Conservation (phyloP, 164 flowering plant genomes). For the Nymphaea colorata region DNA sequence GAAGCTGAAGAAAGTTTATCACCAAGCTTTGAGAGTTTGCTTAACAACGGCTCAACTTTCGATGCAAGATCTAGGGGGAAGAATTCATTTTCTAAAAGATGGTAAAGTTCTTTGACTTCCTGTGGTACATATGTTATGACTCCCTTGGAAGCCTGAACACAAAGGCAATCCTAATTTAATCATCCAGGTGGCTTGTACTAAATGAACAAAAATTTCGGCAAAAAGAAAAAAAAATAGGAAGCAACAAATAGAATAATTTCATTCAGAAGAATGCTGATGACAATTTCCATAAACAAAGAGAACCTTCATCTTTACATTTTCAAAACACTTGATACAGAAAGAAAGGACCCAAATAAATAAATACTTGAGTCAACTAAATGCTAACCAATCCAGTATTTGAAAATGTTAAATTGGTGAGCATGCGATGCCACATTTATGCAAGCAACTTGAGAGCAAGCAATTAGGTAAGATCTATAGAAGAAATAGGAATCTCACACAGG, state of each 20-base stretch:
- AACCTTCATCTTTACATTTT: not conserved
- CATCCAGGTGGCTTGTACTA: not conserved
- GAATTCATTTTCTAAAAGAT: conserved; percentile 74
- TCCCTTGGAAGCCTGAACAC: conserved; percentile 64
- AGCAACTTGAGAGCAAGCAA: no score
- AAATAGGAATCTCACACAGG: no score
- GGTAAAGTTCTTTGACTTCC: conserved; percentile 83
- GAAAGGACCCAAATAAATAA: no score
- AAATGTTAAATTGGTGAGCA: no score
- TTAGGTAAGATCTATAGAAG: no score
- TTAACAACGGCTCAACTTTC: conserved; percentile 60
- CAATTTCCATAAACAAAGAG: not conserved
- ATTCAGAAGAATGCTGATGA: not conserved
- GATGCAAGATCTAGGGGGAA: conserved; percentile 62
- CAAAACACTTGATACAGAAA: not conserved
- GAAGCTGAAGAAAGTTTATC: conserved; percentile 80
- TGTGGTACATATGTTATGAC: conserved; percentile 72
- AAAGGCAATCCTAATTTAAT: conserved; percentile 1
- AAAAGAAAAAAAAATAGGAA: no score
- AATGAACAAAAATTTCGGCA: not conserved
- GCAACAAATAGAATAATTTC: not conserved
- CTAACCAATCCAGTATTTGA: no score
- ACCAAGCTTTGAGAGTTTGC: conserved; percentile 65
- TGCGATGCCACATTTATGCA: no score
- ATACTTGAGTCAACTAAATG: no score